phyloP scores from a whole-genome alignment of 1,284 basidiomycete species.

The Apiotrichum domesticum region DNA sequence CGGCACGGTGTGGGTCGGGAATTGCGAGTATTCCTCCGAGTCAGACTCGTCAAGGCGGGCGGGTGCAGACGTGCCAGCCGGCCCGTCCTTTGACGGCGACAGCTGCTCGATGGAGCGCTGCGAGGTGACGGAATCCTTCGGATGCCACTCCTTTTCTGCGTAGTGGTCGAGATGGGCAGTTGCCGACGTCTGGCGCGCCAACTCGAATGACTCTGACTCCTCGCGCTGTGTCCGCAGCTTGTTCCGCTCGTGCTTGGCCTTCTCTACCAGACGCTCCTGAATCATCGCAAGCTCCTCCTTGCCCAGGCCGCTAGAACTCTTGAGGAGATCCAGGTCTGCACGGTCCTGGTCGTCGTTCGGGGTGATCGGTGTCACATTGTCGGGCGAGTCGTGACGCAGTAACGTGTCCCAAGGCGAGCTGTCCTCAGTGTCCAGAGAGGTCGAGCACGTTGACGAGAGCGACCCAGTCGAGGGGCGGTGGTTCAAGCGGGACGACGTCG shows the following conservation, averaged over 20 bases:
- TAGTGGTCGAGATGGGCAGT: too few species aligned
- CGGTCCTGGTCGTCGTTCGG: constrained; percentile 13
- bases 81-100: not conserved
- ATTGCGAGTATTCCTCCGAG: not conserved
- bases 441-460: constrained; percentile 10
- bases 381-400: not conserved
- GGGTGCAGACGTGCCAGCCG: not conserved
- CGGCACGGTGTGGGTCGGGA: constrained; percentile 3
- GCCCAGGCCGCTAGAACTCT: constrained; percentile 30
- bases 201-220: not conserved
- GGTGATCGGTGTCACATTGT: not conserved
- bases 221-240: constrained; percentile 18
- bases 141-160: too few species aligned
- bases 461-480: constrained; percentile 1
- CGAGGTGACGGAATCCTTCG: too few species aligned
- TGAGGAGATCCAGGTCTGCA: constrained; percentile 19
- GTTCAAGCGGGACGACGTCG: not conserved
- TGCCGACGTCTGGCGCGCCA: too few species aligned
- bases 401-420: constrained; percentile 10
- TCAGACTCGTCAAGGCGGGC: not conserved
- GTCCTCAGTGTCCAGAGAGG: not conserved
- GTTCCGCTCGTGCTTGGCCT: constrained; percentile 34
- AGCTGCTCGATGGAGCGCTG: too few species aligned
- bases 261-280: constrained; percentile 34
- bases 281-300: constrained; percentile 30